phyloP scores from a whole-genome alignment of 306 rosid species.

The Quercus agrifolia region DNA sequence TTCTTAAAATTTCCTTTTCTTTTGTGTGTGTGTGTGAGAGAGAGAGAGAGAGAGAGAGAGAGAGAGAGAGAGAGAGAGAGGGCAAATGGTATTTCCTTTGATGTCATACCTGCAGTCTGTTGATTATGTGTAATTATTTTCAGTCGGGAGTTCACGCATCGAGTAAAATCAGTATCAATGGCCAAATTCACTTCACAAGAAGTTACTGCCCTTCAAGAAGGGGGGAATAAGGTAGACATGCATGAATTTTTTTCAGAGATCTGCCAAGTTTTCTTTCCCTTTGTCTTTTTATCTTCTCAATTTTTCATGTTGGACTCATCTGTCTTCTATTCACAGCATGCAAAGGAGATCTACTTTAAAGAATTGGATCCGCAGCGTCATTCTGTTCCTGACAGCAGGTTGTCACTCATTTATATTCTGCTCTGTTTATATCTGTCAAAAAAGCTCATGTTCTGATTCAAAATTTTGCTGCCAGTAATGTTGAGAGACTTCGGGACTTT shows the following conservation, averaged over 20 bases:
- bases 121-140: constrained; percentile 30
- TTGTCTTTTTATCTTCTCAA: constrained; percentile 16
- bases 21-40: not conserved
- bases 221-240: constrained; percentile 82
- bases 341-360: constrained; percentile 80
- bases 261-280: constrained; percentile 13
- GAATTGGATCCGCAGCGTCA: constrained; percentile 85
- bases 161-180: constrained; percentile 94
- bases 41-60: not conserved
- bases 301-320: constrained; percentile 17
- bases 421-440: constrained; percentile 3
- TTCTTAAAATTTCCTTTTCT: constrained; percentile 3
- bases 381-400: constrained; percentile 89
- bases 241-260: constrained; percentile 12
- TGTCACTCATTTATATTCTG: constrained; percentile 1
- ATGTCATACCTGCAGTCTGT: not conserved
- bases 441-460: constrained; percentile 38
- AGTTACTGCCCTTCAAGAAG: constrained; percentile 90
- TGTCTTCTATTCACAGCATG: constrained; percentile 54
- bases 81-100: constrained; percentile 8
- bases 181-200: constrained; percentile 95
- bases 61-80: not conserved
- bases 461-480: constrained; percentile 64
- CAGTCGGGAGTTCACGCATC: constrained; percentile 95
- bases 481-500: constrained; percentile 84